Conservation (phyloP, 139 green algal genomes). For the Mesotaenium endlicherianum region DNA sequence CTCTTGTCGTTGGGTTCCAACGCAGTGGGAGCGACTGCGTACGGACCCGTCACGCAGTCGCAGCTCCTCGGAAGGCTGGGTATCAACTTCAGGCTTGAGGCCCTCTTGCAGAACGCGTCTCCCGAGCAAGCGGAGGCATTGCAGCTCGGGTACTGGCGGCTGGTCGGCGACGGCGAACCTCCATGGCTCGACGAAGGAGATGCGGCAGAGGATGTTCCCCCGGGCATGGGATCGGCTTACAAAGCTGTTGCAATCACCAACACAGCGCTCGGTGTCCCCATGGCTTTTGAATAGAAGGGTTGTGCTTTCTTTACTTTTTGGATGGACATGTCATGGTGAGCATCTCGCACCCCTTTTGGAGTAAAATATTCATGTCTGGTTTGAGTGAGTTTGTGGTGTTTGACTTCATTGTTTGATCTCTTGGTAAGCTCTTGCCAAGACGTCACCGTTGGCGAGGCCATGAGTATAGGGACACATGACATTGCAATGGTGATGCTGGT, state of each 20-base stretch:
- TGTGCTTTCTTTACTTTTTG: too few relatives aligned
- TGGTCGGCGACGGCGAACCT: slow-evolving; percentile 31
- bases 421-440: too few relatives aligned
- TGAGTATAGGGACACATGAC: too few relatives aligned
- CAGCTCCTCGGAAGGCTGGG: slow-evolving; percentile 8
- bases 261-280: not conserved
- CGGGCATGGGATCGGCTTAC: slow-evolving; percentile 8
- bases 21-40: slow-evolving; percentile 3
- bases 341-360: too few relatives aligned
- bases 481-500: too few relatives aligned
- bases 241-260: slow-evolving; percentile 6
- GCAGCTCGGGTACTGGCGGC: slow-evolving; percentile 26
- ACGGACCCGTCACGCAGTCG: slow-evolving; percentile 35
- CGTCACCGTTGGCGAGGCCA: too few relatives aligned
- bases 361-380: too few relatives aligned
- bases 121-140: slow-evolving; percentile 27
- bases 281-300: slow-evolving; percentile 15
- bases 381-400: too few relatives aligned
- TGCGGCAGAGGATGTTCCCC: not conserved
- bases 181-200: slow-evolving; percentile 23
- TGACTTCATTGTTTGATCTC: too few relatives aligned
- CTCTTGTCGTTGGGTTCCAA: too few relatives aligned
- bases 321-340: too few relatives aligned
- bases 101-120: not conserved
- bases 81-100: slow-evolving; percentile 39